A percentile compares a stretch with the other conserved stretches of the same genome.
phyloP scores from a whole-genome alignment of 73 alveolate species.

The Paramecium primaurelia region DNA sequence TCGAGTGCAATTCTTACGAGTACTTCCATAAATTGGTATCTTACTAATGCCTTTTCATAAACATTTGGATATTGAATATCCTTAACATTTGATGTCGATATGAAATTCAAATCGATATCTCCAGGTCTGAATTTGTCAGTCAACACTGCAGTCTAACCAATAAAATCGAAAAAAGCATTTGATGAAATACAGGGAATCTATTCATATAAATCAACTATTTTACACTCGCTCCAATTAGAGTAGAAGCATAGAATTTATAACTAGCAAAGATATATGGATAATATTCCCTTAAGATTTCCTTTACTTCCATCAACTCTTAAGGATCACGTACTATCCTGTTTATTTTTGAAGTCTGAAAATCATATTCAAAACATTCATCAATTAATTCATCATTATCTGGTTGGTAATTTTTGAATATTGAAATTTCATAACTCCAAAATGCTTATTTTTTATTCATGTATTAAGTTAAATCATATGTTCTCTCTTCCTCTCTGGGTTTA shows the following conservation, averaged over 20 bases:
- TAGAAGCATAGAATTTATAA: conserved; percentile 26
- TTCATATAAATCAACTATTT: background rate
- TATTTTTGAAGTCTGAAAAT: conserved; percentile 71
- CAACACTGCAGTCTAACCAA: conserved; percentile 27
- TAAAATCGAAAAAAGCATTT: conserved; percentile 54
- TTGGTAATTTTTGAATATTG: conserved; percentile 74
- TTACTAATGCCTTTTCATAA: conserved; percentile 62
- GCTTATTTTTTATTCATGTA: conserved; percentile 6
- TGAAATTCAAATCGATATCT: conserved; percentile 62
- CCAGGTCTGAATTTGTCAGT: conserved; percentile 52
- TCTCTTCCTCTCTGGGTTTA: conserved; percentile 59
- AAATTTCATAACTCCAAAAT: conserved; percentile 58
- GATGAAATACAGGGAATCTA: conserved; percentile 48
- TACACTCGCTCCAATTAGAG: conserved; percentile 18
- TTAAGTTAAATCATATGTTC: conserved; percentile 36
- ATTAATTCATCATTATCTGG: conserved; percentile 70
- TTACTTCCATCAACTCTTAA: background rate
- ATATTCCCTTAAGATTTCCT: conserved; percentile 46
- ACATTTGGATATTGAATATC: conserved; percentile 27
- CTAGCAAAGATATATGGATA: conserved; percentile 32
- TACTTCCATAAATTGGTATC: conserved; percentile 68
- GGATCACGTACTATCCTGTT: conserved; percentile 44
- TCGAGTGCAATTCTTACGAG: conserved; percentile 68
- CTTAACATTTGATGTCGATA: conserved; percentile 31
- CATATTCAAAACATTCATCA: conserved; percentile 82